Conservation (phyloP, 768 basidiomycete genomes). For the Russula virescens region DNA sequence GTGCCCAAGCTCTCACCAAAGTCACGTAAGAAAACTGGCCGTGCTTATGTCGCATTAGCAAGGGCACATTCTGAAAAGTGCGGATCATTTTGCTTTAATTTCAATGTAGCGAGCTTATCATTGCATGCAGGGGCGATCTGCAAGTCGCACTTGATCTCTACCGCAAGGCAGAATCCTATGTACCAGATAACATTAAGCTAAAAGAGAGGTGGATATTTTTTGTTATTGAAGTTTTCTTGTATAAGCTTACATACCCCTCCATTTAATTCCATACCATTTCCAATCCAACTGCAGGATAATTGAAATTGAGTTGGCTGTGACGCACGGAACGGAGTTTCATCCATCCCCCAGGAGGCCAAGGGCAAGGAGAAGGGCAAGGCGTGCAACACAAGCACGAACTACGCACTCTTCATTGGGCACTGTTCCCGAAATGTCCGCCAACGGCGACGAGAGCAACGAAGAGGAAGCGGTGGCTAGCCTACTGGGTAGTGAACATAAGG, state of each 20-base stretch:
- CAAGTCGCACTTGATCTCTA: constrained; percentile 76
- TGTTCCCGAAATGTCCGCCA: constrained; percentile 4
- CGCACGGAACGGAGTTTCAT: constrained; percentile 52
- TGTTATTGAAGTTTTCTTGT: constrained; percentile 58
- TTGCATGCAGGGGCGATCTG: constrained; percentile 58
- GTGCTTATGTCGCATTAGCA: constrained; percentile 80
- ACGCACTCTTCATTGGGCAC: constrained; percentile 21
- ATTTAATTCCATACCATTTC: constrained; percentile 30
- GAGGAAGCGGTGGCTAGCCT: constrained; percentile 23
- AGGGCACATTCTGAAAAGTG: constrained; percentile 78
- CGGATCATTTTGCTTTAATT: constrained; percentile 25
- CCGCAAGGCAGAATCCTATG: constrained; percentile 73
- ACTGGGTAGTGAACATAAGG: constrained; percentile 13
- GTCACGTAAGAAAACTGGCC: constrained; percentile 75
- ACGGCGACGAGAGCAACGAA: constrained; percentile 25
- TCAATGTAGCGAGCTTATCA: background rate
- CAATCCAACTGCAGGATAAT: constrained; percentile 50
- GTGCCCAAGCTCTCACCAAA: constrained; percentile 62
- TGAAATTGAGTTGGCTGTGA: constrained; percentile 75
- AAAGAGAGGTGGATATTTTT: constrained; percentile 84
- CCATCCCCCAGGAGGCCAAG: constrained; percentile 51
- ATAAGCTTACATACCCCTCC: constrained; percentile 25
- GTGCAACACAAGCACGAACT: constrained; percentile 3
- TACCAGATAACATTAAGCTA: constrained; percentile 81
- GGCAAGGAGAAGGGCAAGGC: constrained; percentile 30